A percentile compares a stretch with the other conserved stretches of the same genome.
Evolutionary conservation across 306 rosid species (phyloP).

Genomic region (Alnus glutinosa): DNA sequence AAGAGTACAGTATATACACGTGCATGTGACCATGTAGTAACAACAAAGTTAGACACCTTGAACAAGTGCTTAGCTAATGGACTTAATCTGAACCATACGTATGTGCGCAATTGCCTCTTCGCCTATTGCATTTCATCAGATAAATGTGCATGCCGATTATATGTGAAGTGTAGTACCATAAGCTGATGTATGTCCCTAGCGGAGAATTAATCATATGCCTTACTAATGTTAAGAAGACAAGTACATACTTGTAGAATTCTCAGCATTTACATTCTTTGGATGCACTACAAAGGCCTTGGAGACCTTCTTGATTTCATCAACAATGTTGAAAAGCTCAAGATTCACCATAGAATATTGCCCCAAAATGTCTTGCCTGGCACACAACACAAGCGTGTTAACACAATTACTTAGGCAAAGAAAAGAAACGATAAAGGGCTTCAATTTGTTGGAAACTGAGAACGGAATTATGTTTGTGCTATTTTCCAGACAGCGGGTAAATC

Average conservation of each 20-base stretch:
- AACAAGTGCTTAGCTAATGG: not conserved
- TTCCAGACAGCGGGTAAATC: no score
- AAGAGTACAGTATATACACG: not conserved
- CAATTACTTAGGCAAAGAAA: not conserved
- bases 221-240: not conserved
- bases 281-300: conserved; percentile 82
- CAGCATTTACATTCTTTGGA: conserved; percentile 86
- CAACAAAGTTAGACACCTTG: not conserved
- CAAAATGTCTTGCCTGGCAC: conserved; percentile 71
- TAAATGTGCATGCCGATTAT: not conserved
- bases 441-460: not conserved
- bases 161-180: not conserved
- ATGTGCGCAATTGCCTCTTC: not conserved
- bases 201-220: not conserved
- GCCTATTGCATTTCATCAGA: not conserved
- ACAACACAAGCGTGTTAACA: conserved; percentile 17
- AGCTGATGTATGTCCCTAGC: not conserved
- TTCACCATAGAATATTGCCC: conserved; percentile 94
- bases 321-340: conserved; percentile 91
- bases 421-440: not conserved
- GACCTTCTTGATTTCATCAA: conserved; percentile 85
- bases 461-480: no score
- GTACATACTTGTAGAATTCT: conserved; percentile 60
- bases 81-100: not conserved
- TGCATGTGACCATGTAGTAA: not conserved